These are phyloP conservation scores for Castanea sativa DNA, from an alignment of 306 rosid genomes.

Conservation along the genomic window DNA sequence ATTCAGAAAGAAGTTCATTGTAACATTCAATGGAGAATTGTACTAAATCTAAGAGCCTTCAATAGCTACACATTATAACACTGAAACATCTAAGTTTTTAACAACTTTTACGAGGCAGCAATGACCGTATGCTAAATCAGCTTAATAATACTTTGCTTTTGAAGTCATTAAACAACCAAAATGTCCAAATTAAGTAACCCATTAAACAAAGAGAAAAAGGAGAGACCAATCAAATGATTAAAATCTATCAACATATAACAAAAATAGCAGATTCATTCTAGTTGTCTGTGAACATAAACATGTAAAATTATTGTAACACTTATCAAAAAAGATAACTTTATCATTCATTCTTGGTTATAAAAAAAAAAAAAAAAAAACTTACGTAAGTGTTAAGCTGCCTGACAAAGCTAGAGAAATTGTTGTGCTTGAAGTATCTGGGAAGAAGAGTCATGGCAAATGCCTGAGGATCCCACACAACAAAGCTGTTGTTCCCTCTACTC, in stretches of 20 bases:
- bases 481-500: constrained; percentile 77
- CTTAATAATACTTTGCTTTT: constrained; percentile 1
- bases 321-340: not conserved
- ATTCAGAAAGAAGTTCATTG: constrained; percentile 2
- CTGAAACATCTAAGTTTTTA: not conserved
- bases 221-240: constrained; percentile 3
- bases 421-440: constrained; percentile 88
- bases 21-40: not conserved
- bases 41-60: not conserved
- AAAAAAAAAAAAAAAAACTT: constrained; percentile 14
- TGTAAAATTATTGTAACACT: constrained; percentile 1
- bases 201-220: constrained; percentile 6
- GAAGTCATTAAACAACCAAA: constrained; percentile 25
- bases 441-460: constrained; percentile 63
- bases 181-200: constrained; percentile 9
- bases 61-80: not conserved
- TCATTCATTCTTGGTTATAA: not conserved
- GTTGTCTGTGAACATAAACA: constrained; percentile 24
- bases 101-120: not conserved
- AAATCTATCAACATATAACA: constrained; percentile 1
- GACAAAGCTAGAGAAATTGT: constrained; percentile 92
- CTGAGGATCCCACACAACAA: constrained; percentile 84
- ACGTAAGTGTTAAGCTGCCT: constrained; percentile 95
- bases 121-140: not conserved
- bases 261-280: not conserved